These are phyloP conservation scores for Coleophoma cylindrospora DNA, from an alignment of 2,329 filamentous ascomycete species.

Conservation along the genomic window DNA sequence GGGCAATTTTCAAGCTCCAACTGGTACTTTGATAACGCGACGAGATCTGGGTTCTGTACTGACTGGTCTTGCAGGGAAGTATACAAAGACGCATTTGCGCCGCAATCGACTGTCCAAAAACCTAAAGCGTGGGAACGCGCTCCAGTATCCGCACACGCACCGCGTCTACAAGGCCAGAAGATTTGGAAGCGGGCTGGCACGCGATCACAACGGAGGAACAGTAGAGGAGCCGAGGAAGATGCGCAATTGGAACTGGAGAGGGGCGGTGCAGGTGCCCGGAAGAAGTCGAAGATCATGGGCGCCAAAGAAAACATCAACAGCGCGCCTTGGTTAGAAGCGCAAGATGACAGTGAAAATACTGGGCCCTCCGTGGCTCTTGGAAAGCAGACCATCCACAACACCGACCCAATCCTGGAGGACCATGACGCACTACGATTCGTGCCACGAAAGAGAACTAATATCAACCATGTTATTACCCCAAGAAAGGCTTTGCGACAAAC, in stretches of 20 bases:
- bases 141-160: slow-evolving; percentile 22
- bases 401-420: slow-evolving; percentile 2
- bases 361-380: not conserved
- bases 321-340: slow-evolving; percentile 22
- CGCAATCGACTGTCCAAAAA: slow-evolving; percentile 10
- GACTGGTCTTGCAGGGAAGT: slow-evolving; percentile 17
- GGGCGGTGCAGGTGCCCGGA: slow-evolving; percentile 28
- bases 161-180: slow-evolving; percentile 25
- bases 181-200: slow-evolving; percentile 24
- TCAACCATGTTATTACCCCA: slow-evolving; percentile 25
- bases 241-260: slow-evolving; percentile 27
- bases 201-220: slow-evolving; percentile 4
- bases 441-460: slow-evolving; percentile 26
- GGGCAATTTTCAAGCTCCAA: slow-evolving; percentile 8
- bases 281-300: slow-evolving; percentile 24
- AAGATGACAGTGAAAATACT: not conserved
- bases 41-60: not conserved
- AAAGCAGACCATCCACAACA: not conserved
- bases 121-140: slow-evolving; percentile 24
- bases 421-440: slow-evolving; percentile 14
- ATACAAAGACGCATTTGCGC: slow-evolving; percentile 22
- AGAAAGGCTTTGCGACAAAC: slow-evolving; percentile 18
- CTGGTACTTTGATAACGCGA: slow-evolving; percentile 7
- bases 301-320: slow-evolving; percentile 28
- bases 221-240: slow-evolving; percentile 13